These are phyloP conservation scores for Sextonia rubra DNA, from an alignment of 164 flowering plant genomes.

Conservation along the genomic window DNA sequence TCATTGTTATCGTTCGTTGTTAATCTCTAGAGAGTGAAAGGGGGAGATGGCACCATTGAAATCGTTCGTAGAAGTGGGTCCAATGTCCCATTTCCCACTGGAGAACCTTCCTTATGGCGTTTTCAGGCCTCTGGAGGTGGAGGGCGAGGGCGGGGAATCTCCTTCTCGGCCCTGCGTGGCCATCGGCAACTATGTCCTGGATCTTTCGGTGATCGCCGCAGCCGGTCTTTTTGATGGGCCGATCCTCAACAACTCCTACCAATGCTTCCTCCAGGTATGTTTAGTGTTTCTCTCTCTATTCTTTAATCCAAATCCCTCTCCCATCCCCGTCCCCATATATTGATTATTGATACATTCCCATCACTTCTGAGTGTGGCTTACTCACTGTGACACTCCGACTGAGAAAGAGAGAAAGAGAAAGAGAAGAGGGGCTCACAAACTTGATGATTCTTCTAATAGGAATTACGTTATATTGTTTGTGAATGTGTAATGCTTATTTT, in stretches of 20 bases:
- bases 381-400: too few relatives aligned
- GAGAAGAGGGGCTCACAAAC: too few relatives aligned
- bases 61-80: constrained; percentile 68
- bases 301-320: too few relatives aligned
- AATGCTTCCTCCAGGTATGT: constrained; percentile 73
- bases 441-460: neutral
- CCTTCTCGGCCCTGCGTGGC: constrained; percentile 76
- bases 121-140: constrained; percentile 44
- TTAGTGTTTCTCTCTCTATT: too few relatives aligned
- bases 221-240: constrained; percentile 83
- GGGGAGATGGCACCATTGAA: constrained; percentile 41
- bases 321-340: too few relatives aligned
- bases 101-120: constrained; percentile 95
- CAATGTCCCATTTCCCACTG: constrained; percentile 86
- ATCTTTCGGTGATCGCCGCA: constrained; percentile 66
- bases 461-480: neutral
- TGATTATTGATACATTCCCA: too few relatives aligned
- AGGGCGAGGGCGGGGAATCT: too few relatives aligned
- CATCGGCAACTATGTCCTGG: constrained; percentile 80
- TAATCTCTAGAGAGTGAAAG: too few relatives aligned
- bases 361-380: too few relatives aligned
- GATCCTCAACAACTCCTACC: constrained; percentile 41
- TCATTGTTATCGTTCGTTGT: too few relatives aligned
- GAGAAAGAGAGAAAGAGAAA: too few relatives aligned
- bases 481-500: neutral